Base-by-base conservation (phyloP, 1,284 basidiomycete genomes). In the Paramarasmius palmivorus region DNA sequence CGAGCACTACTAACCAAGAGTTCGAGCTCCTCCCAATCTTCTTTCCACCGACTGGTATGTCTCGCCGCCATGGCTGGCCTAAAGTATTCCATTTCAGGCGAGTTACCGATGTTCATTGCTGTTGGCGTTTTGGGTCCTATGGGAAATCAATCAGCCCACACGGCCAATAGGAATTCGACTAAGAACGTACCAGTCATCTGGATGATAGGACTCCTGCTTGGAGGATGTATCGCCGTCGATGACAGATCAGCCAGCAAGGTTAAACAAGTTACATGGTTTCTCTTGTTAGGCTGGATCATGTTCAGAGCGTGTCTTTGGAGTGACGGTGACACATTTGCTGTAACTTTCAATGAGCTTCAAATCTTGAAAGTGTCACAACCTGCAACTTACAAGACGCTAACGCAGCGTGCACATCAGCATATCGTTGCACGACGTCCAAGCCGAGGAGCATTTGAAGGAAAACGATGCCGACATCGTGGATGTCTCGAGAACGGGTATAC, bases 21-120 rank as follows among this genome's bases (percentile, higher is more conserved):
- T 61, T 92, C 90, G 14, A 92, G 67, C 63, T 92, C 88, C 60
- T 91, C 88, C 88, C 88, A 92, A 61, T 92, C 90, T 58, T 91
- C 88, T 61, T 90, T 90, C 86, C 88, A 92, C 52, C 90, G 72
- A 63, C 89, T 91, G 2, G 77, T 66, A 32, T 83, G 82, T 41
- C 77, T 74, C n/a, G 73, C 66, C 12, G 70, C 50, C 53, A 59
- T 41, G 6, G 41, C 40, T 10, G 55, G 26, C 22, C 63, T 63
- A 65, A 85, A 84, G 61, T 86, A 88, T 53, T 81, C 84, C 5
- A 74, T 73, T 54, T 87, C 84, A 0, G 87, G 86, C 2, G 86
- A 87, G 8, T 72, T 73, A 2, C 70, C 71, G 54, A 69, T 70
- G n/a, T 65, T 19, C 15, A 40, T 62, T 19, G 66, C 65, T 20